Evolutionary conservation across 352 stramenopile species (phyloP), one percentile per base, ranked within the genome.

Genomic region (Thalassiosira mediterranea): DNA sequence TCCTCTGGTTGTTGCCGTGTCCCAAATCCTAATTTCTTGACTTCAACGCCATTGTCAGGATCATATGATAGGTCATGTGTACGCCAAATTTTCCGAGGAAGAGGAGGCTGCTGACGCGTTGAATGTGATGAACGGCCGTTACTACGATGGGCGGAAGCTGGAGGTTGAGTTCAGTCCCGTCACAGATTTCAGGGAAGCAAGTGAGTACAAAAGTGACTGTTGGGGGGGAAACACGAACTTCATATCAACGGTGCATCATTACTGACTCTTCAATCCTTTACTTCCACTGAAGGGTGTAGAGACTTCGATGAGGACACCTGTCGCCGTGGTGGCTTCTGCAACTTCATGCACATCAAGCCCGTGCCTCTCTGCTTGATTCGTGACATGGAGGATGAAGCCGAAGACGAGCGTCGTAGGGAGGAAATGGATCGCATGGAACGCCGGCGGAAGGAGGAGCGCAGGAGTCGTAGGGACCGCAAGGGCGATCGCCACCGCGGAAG

Each of bases 21-120:
- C n/a, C n/a, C n/a, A n/a, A n/a, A n/a, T n/a, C n/a, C n/a, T n/a
- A n/a, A n/a, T n/a, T n/a, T n/a, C n/a, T n/a, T n/a, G n/a, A n/a
- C n/a, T n/a, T n/a, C n/a, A n/a, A n/a, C n/a, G n/a, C n/a, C n/a
- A n/a, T n/a, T n/a, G n/a, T n/a, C n/a, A n/a, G n/a, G n/a, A 99
- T 86, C 97, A 99, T 84, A 96, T 99, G 84, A 94, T 99, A n/a
- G 97, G 97, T 48, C 98, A 99, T 81, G 97, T 99, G 31, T 99
- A 99, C 83, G 94, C 96, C 57, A 99, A 99, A 84, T 99, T 98
- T 73, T 93, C 94, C 25, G 96, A 99, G 60, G 97, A 99, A 85
- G 97, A 99, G 83, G 94, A 99, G 63, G 97, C 97, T 0, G 93
- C 95, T 13, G 96, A 97, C 46, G 96, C 96, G 1, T 91, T 99